A percentile compares a stretch with the other conserved stretches of the same genome.
These are phyloP conservation scores for Candida cerambycidarum DNA, from an alignment of 805 yeast genomes.

Conservation along the genomic window DNA sequence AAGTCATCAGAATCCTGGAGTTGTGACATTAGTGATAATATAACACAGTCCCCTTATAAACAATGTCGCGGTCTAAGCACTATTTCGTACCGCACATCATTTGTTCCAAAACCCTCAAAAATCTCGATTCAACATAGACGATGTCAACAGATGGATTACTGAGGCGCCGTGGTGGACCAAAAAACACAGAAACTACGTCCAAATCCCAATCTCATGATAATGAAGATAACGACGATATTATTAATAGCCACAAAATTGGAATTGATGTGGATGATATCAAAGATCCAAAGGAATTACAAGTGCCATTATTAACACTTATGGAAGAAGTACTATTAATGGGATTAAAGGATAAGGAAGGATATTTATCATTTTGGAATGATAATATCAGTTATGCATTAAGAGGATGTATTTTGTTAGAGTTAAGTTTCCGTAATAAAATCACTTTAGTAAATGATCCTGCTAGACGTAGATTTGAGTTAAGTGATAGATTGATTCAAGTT, in stretches of 20 bases:
- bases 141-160: conserved; percentile 55
- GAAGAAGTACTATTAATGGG: conserved; percentile 95
- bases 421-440: conserved; percentile 88
- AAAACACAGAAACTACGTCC: conserved; percentile 19
- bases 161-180: conserved; percentile 67
- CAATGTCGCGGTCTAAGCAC: no score
- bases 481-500: conserved; percentile 86
- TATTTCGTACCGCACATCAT: no score
- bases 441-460: conserved; percentile 90
- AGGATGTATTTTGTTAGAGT: conserved; percentile 88
- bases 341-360: conserved; percentile 92
- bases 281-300: conserved; percentile 37
- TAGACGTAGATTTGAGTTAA: conserved; percentile 80
- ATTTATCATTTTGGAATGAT: conserved; percentile 96
- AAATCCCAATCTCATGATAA: conserved; percentile 19
- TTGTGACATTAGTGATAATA: no score
- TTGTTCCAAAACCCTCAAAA: background rate
- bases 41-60: no score
- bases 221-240: conserved; percentile 22
- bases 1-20: conserved; percentile 23
- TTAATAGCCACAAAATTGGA: conserved; percentile 64
- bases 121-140: conserved; percentile 7
- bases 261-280: conserved; percentile 73
- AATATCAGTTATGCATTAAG: conserved; percentile 93
- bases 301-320: conserved; percentile 86